A percentile compares a stretch with the other conserved stretches of the same genome.
Evolutionary conservation across 345 rosid genomes (phyloP).

Genomic region (Eucalyptus pauciflora): DNA sequence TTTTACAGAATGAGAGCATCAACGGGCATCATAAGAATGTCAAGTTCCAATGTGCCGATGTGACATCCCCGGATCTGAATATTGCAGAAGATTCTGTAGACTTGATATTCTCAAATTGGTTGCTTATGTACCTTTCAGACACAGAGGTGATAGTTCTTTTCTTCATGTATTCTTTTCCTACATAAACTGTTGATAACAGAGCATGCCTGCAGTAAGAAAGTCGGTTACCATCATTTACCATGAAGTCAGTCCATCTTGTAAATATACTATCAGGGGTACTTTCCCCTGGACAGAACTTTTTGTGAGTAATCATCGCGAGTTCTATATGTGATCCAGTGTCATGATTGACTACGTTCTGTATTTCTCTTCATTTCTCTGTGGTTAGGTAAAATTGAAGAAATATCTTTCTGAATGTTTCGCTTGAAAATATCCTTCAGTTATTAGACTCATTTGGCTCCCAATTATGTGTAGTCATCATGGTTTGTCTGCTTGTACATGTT

Average conservation of each 20-base stretch:
- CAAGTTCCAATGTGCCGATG: constrained; percentile 82
- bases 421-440: background rate
- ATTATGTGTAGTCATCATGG: background rate
- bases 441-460: background rate
- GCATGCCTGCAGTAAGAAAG: background rate
- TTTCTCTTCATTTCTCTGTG: background rate
- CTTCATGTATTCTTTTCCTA: background rate
- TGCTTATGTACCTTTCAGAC: constrained; percentile 95
- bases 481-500: background rate
- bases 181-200: background rate
- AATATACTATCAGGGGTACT: background rate
- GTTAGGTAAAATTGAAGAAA: background rate
- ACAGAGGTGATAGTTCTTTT: constrained; percentile 42
- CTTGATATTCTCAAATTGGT: constrained; percentile 89
- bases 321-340: background rate
- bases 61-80: constrained; percentile 59
- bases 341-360: background rate
- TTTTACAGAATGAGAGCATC: constrained; percentile 54
- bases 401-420: background rate
- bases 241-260: background rate
- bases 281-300: background rate
- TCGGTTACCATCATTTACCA: background rate
- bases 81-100: constrained; percentile 62
- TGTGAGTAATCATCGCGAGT: background rate
- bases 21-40: constrained; percentile 77